Evolutionary conservation across 768 basidiomycete species (phyloP), one percentile per base, ranked within the genome.

Genomic region (Rhodotorula sphaerocarpa): DNA sequence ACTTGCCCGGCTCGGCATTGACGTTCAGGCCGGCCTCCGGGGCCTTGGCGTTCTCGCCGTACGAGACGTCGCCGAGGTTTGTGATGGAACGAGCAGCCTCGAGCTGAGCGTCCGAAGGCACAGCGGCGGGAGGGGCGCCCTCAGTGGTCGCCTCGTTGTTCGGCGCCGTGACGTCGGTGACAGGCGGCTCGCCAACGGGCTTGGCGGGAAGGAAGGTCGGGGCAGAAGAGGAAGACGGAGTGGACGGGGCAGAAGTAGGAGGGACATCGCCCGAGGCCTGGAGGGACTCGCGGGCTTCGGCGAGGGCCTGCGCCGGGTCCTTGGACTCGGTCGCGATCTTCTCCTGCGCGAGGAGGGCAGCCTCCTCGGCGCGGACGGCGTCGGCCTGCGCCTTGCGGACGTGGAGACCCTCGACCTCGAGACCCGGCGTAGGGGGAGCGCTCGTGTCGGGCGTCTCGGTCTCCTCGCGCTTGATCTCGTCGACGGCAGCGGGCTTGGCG

Each of bases 21-120:
- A 82, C 78, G 75, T 95, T 96, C 69, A 97, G 85, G 69, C 89
- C 90, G 11, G 85, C 77, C 67, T 81, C 82, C 4, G 93, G 93
- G 58, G 90, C 87, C 73, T 79, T 80, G 74, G 90, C 82, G 50
- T 86, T 84, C 58, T 85, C 85, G 11, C 92, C 90, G 73, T 96
- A 96, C 28, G 81, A 76, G 46, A 96, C 80, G 50, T 81, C 77
- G 39, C 79, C 79, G 50, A 97, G 81, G 75, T 93, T 86, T 53
- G 86, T 84, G 67, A 99, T 93, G 66, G 84, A 82, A 55, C 85
- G 83, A 42, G 93, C 93, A 15, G 88, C 85, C 20, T 84, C 83
- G 46, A 96, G 64, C 27, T 55, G 54, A 15, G 78, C 75, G 41
- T 75, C 73, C 33, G 73, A 66, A 12, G 67, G 67, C 3, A 30